These are phyloP conservation scores for Umbelopsis sp. DNA, from an alignment of 371 early-diverging fungal species.

Conservation along the genomic window DNA sequence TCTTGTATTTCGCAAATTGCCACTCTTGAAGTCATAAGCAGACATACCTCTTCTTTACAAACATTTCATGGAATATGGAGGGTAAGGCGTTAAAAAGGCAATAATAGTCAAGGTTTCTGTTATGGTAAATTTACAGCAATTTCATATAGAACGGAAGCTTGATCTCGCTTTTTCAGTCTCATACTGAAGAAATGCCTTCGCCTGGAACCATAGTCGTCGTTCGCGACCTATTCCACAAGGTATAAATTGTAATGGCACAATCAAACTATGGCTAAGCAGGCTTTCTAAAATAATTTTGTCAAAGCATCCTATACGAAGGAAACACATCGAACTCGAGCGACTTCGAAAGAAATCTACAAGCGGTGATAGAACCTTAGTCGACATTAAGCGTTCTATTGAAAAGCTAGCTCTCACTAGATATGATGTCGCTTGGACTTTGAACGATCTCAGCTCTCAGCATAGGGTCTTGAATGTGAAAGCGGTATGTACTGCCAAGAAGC, in stretches of 20 bases:
- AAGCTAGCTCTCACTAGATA: slow-evolving; percentile 53
- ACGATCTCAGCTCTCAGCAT: slow-evolving; percentile 40
- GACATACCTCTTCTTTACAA: slow-evolving; percentile 32
- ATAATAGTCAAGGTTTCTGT: background rate
- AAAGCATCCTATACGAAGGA: slow-evolving; percentile 66
- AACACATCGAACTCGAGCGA: slow-evolving; percentile 26
- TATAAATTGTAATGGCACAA: slow-evolving; percentile 21
- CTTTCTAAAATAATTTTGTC: background rate
- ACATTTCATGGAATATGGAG: slow-evolving; percentile 58
- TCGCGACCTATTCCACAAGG: slow-evolving; percentile 74
- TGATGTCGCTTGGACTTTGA: slow-evolving; percentile 46
- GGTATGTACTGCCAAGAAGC: slow-evolving; percentile 33
- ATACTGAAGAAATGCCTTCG: slow-evolving; percentile 33
- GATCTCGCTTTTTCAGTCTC: slow-evolving; percentile 20
- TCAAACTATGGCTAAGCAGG: no score
- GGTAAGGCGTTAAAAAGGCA: slow-evolving; percentile 30
- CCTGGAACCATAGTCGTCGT: slow-evolving; percentile 67
- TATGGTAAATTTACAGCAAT: background rate
- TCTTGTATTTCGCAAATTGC: slow-evolving; percentile 61
- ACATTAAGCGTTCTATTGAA: slow-evolving; percentile 55
- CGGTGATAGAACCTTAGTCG: slow-evolving; percentile 39
- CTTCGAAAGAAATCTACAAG: slow-evolving; percentile 23
- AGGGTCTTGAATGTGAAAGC: slow-evolving; percentile 50
- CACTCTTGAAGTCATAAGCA: slow-evolving; percentile 61
- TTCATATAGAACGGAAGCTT: slow-evolving; percentile 50